Percentiles rank a stretch among this genome's conserved stretches.
Evolutionary conservation across 768 basidiomycete genomes (phyloP).

Genomic region (Melanogaster broomeanus): DNA sequence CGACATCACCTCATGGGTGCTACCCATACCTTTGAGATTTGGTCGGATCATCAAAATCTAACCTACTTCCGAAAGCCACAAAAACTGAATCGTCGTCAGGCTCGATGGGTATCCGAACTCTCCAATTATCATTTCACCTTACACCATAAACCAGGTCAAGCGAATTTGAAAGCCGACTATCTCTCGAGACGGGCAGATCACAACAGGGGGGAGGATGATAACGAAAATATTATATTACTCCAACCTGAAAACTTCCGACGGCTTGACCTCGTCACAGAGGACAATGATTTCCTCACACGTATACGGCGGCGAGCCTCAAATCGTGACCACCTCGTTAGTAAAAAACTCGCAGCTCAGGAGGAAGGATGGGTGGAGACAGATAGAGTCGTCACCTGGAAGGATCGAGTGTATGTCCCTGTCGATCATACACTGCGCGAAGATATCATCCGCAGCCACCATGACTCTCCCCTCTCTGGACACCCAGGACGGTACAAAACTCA

Average conservation of each 20-base stretch:
- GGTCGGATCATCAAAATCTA: conserved; percentile 19
- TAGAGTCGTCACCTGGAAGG: too few relatives aligned
- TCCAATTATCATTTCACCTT: conserved; percentile 35
- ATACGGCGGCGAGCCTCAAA: too few relatives aligned
- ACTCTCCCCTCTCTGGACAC: too few relatives aligned
- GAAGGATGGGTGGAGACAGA: too few relatives aligned
- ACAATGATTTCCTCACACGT: too few relatives aligned
- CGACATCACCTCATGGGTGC: not conserved
- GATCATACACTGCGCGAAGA: too few relatives aligned
- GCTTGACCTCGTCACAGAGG: too few relatives aligned
- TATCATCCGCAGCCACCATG: too few relatives aligned
- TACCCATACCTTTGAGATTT: not conserved
- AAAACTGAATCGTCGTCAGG: conserved; percentile 44
- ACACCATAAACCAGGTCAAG: conserved; percentile 33
- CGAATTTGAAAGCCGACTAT: conserved; percentile 17
- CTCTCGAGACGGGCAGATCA: conserved; percentile 29
- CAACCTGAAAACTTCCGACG: conserved; percentile 8
- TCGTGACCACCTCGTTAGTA: too few relatives aligned
- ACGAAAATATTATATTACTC: conserved; percentile 14
- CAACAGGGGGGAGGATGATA: conserved; percentile 15
- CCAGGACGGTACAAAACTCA: too few relatives aligned
- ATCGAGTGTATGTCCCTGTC: too few relatives aligned
- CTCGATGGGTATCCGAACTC: conserved; percentile 40
- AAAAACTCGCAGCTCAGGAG: too few relatives aligned
- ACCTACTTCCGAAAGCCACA: conserved; percentile 28